Conservation (phyloP, 768 basidiomycete genomes). For the Roridomyces roridus region DNA sequence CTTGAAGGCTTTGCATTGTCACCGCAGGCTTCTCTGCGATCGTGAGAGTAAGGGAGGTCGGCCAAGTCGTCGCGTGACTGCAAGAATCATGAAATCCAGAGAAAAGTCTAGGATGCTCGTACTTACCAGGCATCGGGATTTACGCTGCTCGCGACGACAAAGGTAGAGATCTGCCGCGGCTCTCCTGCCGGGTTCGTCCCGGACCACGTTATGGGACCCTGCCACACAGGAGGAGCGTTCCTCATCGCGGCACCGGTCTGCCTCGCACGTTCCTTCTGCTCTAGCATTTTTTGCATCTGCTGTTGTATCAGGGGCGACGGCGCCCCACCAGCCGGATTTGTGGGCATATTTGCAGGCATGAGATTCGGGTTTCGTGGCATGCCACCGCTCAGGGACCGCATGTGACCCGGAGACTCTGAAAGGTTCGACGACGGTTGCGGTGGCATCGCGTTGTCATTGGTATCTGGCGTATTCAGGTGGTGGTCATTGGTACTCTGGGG, state of each 20-base stretch:
- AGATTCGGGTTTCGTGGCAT: conserved; percentile 4
- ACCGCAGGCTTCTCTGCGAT: conserved; percentile 49
- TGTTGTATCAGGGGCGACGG: conserved; percentile 15
- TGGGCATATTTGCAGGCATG: conserved; percentile 18
- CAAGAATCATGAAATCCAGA: background rate
- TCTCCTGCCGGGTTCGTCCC: conserved; percentile 9
- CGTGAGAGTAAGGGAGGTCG: background rate
- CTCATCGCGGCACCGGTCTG: conserved; percentile 20
- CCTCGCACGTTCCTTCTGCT: conserved; percentile 45
- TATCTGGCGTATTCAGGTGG: conserved; percentile 1
- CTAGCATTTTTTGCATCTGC: conserved; percentile 57
- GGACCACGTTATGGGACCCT: conserved; percentile 16
- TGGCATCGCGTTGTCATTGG: conserved; percentile 1
- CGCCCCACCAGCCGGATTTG: conserved; percentile 20
- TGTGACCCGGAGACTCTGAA: conserved; percentile 5
- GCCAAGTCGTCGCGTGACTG: conserved; percentile 48
- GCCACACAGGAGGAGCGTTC: conserved; percentile 26
- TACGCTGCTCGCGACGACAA: conserved; percentile 9
- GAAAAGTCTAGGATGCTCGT: background rate
- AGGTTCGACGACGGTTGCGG: conserved; percentile 10
- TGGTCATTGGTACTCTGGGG: conserved; percentile 3
- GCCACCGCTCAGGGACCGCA: conserved; percentile 13
- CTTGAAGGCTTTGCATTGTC: conserved; percentile 43
- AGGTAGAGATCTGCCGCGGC: conserved; percentile 4
- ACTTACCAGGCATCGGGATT: conserved; percentile 40